Evolutionary conservation across 2,329 filamentous ascomycete genomes (phyloP), one percentile per base, ranked within the genome.

Genomic region (Volutella citrinella): DNA sequence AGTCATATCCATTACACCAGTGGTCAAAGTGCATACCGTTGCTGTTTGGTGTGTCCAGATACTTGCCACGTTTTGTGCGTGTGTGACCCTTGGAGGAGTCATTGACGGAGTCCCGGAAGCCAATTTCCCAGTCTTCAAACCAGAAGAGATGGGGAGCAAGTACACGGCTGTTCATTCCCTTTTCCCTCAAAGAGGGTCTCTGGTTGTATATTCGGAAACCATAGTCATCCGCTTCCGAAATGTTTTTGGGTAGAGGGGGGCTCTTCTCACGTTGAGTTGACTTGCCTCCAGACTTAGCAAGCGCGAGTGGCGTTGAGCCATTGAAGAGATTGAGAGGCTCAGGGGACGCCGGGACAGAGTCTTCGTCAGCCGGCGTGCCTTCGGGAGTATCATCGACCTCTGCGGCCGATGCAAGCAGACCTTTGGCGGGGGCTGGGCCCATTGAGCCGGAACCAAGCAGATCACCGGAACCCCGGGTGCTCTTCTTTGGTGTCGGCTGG

Each of bases 41-140:
- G 27, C 69, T 70, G 49, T 77, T 75, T 22, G 76, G 74, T 18
- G 64, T 69, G 42, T 71, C 65, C 28, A 76, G 61, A 46, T 70
- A 78, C 51, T 68, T 72, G 48, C 74, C 74, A 30, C 75, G 65
- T 40, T 71, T 70, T 11, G 66, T 66, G 44, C 66, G 67, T 20
- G 69, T 76, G 28, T 73, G 72, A 15, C 71, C 71, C 36, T 74
- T 71, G 39, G 65, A 65, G 19, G 69, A 67, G 45, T 76, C 72
- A 39, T 80, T 80, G 40, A 68, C 68, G 5, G 73, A 76, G 47
- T 80, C 76, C 15, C 72, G 68, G 53, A 77, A 80, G 11, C 76
- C 76, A 40, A 80, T 80, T 49, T 80, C 74, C 37, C 69, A 61
- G 8, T 70, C 59, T 22, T 72, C 64, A 36, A 68, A 78, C 32